These are phyloP conservation scores for Cytidiella melzeri DNA, from an alignment of 768 basidiomycete species.

Conservation along the genomic window DNA sequence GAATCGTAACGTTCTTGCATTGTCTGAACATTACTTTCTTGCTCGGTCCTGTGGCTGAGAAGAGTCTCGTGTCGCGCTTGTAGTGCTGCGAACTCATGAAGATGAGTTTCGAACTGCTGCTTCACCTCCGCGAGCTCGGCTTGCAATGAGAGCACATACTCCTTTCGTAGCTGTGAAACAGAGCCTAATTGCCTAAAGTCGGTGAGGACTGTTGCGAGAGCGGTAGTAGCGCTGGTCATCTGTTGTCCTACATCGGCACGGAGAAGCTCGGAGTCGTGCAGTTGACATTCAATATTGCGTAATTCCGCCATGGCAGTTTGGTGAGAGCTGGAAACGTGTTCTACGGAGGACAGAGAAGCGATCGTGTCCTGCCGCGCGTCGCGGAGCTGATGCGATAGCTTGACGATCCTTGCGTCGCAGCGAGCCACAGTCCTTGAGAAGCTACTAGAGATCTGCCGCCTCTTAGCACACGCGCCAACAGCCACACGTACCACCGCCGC, in stretches of 20 bases:
- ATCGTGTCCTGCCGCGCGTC: slow-evolving; percentile 10
- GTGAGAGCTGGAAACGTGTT: not conserved
- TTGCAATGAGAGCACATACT: slow-evolving; percentile 2
- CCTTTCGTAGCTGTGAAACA: slow-evolving; percentile 1
- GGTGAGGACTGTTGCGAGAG: slow-evolving; percentile 9
- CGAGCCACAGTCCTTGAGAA: not conserved
- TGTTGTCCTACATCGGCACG: not conserved
- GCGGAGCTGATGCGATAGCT: slow-evolving; percentile 8
- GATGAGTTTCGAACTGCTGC: slow-evolving; percentile 14
- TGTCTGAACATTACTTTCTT: slow-evolving; percentile 7
- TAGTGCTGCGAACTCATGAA: slow-evolving; percentile 13
- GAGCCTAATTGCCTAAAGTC: slow-evolving; percentile 2
- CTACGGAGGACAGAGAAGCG: not conserved
- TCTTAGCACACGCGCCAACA: slow-evolving; percentile 10
- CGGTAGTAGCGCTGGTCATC: slow-evolving; percentile 4
- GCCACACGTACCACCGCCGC: slow-evolving; percentile 21
- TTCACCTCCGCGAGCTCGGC: slow-evolving; percentile 10
- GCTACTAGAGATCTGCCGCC: not conserved
- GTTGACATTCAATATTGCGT: not conserved
- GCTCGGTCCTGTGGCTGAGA: slow-evolving; percentile 3
- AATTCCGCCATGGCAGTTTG: not conserved
- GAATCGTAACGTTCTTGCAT: slow-evolving; percentile 4
- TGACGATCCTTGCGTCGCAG: not conserved
- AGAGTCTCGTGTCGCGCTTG: slow-evolving; percentile 11
- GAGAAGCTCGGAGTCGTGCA: not conserved